phyloP scores from a whole-genome alignment of 2,329 filamentous ascomycete genomes.

The Tolypocladium guangdongense region DNA sequence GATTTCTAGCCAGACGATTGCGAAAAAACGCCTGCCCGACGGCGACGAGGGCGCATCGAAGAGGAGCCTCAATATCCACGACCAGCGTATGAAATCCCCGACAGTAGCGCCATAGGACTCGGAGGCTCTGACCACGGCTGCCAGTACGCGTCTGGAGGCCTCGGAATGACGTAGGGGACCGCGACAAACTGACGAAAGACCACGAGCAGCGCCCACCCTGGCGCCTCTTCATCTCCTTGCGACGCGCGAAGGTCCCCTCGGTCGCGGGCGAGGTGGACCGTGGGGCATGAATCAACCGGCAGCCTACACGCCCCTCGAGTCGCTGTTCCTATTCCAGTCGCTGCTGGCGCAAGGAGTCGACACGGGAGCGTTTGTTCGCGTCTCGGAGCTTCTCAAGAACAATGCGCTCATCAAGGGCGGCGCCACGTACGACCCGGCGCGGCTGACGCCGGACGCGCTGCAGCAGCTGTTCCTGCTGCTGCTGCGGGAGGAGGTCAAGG shows the following conservation, averaged over 20 bases:
- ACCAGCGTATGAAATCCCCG: slow-evolving; percentile 17
- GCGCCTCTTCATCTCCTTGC: slow-evolving; percentile 44
- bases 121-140: slow-evolving; percentile 17
- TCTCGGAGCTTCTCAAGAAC: slow-evolving; percentile 63
- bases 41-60: slow-evolving; percentile 9
- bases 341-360: slow-evolving; percentile 58
- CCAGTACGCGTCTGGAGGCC: slow-evolving; percentile 17
- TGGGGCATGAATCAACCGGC: slow-evolving; percentile 47
- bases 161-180: slow-evolving; percentile 15
- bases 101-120: slow-evolving; percentile 14
- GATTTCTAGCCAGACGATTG: slow-evolving; percentile 16
- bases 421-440: slow-evolving; percentile 58
- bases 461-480: slow-evolving; percentile 68
- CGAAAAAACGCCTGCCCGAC: slow-evolving; percentile 11
- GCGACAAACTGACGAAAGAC: neutral
- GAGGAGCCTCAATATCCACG: slow-evolving; percentile 11
- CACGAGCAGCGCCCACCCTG: slow-evolving; percentile 25
- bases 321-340: slow-evolving; percentile 73
- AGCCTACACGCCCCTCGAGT: slow-evolving; percentile 75
- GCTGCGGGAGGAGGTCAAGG: slow-evolving; percentile 60
- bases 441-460: slow-evolving; percentile 68
- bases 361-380: slow-evolving; percentile 54
- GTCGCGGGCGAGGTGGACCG: slow-evolving; percentile 42
- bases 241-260: slow-evolving; percentile 43
- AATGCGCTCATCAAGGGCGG: slow-evolving; percentile 64